Percentiles rank a stretch among this genome's conserved stretches.
These are phyloP conservation scores for Spergularia azorica DNA, from an alignment of 179 eudicot genomes.

Conservation along the genomic window DNA sequence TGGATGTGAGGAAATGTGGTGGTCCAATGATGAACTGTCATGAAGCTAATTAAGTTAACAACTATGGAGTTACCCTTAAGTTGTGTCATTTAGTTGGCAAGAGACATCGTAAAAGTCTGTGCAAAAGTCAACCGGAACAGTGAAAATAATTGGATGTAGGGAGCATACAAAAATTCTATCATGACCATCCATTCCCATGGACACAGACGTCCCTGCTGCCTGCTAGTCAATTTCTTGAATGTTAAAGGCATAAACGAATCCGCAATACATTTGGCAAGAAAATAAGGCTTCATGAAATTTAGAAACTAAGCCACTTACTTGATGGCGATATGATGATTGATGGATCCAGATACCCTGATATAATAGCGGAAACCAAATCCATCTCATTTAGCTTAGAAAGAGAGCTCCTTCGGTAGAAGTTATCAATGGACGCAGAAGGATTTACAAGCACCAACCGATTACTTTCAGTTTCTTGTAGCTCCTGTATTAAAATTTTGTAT, in stretches of 20 bases:
- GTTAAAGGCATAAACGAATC: neutral
- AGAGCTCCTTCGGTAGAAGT: slow-evolving; percentile 38
- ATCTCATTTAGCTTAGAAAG: slow-evolving; percentile 64
- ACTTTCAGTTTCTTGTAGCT: slow-evolving; percentile 42
- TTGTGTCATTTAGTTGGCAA: too few species aligned
- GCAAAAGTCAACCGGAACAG: too few species aligned
- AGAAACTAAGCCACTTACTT: slow-evolving; percentile 48
- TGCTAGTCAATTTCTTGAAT: too few species aligned
- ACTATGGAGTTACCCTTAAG: too few species aligned
- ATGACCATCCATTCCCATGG: too few species aligned
- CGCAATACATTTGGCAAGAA: neutral
- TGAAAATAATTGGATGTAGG: too few species aligned
- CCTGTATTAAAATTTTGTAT: slow-evolving; percentile 39
- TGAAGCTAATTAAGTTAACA: too few species aligned
- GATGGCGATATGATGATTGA: slow-evolving; percentile 63
- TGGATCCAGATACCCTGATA: slow-evolving; percentile 80
- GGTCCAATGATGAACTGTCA: too few species aligned
- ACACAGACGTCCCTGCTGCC: too few species aligned
- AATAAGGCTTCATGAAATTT: slow-evolving; percentile 8
- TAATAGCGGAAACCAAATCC: slow-evolving; percentile 60
- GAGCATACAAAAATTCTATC: too few species aligned
- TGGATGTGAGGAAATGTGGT: too few species aligned
- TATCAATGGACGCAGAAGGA: slow-evolving; percentile 47
- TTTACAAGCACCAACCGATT: slow-evolving; percentile 54
- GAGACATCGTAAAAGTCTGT: too few species aligned